These are phyloP conservation scores for Xylaria sp. DNA, from an alignment of 2,329 filamentous ascomycete species.

Conservation along the genomic window DNA sequence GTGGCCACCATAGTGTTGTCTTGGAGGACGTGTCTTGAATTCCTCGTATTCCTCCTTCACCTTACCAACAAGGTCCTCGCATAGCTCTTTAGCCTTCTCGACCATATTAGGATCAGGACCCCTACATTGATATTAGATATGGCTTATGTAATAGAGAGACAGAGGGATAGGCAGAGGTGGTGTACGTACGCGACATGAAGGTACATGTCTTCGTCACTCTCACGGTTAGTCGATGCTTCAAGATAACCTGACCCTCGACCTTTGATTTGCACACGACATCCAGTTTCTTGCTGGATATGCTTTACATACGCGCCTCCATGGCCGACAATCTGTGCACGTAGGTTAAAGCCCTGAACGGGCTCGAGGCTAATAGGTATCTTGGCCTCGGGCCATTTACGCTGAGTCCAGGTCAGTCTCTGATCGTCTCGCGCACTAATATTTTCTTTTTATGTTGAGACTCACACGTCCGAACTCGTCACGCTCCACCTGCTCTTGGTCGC, in stretches of 20 bases:
- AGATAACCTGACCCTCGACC: slow-evolving; percentile 94
- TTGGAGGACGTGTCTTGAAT: slow-evolving; percentile 84
- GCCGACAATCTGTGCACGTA: slow-evolving; percentile 95
- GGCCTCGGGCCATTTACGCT: slow-evolving; percentile 99
- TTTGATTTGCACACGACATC: slow-evolving; percentile 97
- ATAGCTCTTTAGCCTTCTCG: slow-evolving; percentile 85
- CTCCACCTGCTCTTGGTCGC: slow-evolving; percentile 83
- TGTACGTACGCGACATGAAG: slow-evolving; percentile 86
- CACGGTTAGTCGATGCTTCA: slow-evolving; percentile 84
- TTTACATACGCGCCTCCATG: slow-evolving; percentile 96
- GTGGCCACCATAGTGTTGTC: slow-evolving; percentile 64
- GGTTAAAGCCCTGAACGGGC: slow-evolving; percentile 91
- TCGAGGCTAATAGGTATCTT: slow-evolving; percentile 92
- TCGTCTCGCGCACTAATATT: background rate
- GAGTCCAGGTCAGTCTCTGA: slow-evolving; percentile 36
- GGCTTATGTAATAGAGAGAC: background rate
- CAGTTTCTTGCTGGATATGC: slow-evolving; percentile 95
- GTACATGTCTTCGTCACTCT: slow-evolving; percentile 97
- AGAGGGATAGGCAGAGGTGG: background rate
- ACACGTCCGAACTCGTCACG: slow-evolving; percentile 91
- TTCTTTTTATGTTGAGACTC: slow-evolving; percentile 50
- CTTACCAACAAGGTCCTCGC: slow-evolving; percentile 85
- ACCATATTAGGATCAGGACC: slow-evolving; percentile 90
- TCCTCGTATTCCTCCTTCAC: slow-evolving; percentile 91
- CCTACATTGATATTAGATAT: slow-evolving; percentile 59